Conservation (phyloP, 192 early-diverging fungal genomes). For the Entrophospora sp. region DNA sequence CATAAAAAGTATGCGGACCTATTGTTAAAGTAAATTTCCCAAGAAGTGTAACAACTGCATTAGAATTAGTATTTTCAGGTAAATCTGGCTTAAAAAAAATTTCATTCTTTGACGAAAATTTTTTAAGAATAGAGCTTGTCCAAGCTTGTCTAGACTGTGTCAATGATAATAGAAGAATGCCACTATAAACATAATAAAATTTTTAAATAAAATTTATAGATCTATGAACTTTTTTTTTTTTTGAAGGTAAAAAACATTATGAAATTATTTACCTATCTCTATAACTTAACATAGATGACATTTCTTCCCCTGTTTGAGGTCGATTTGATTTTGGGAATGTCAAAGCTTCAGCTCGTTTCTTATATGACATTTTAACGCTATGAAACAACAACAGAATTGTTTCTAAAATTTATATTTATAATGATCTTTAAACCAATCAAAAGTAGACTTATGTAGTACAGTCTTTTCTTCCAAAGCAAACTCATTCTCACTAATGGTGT, state of each 20-base stretch:
- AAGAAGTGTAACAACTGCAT: neutral
- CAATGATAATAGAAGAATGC: slow-evolving; percentile 28
- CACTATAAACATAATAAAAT: slow-evolving; percentile 24
- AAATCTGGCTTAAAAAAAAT: slow-evolving; percentile 13
- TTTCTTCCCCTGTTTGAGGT: neutral
- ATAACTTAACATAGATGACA: neutral
- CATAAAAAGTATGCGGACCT: slow-evolving; percentile 15
- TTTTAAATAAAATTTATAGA: neutral
- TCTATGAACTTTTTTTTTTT: neutral
- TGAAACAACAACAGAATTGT: too few relatives aligned
- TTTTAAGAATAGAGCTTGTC: slow-evolving; percentile 25
- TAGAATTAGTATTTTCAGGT: slow-evolving; percentile 15
- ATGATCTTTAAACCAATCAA: too few relatives aligned
- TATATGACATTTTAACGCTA: neutral
- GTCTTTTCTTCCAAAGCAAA: too few relatives aligned
- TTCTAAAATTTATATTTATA: too few relatives aligned
- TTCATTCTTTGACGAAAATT: slow-evolving; percentile 20
- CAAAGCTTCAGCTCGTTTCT: slow-evolving; percentile 9
- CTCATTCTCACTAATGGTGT: too few relatives aligned
- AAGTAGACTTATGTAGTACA: too few relatives aligned
- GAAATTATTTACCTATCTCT: neutral
- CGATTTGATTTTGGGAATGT: neutral
- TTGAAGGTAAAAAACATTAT: neutral
- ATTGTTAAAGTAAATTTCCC: slow-evolving; percentile 14
- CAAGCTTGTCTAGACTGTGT: slow-evolving; percentile 33